A percentile compares a stretch with the other conserved stretches of the same genome.
These are phyloP conservation scores for Psilocybe subaeruginosa DNA, from an alignment of 768 basidiomycete genomes.

Conservation along the genomic window DNA sequence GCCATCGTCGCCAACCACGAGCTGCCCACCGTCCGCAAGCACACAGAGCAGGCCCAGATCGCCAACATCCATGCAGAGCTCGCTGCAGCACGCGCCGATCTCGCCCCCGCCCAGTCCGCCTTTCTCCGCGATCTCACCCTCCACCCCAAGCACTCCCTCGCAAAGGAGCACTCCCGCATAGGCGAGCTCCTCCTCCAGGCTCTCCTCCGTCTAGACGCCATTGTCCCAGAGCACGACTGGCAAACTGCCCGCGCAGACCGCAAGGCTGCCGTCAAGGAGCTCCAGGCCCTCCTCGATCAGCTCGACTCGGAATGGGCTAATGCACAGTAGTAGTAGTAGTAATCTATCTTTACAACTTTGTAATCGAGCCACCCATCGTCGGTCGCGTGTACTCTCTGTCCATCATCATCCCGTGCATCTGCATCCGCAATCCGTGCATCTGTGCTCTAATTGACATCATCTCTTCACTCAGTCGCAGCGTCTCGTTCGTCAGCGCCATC, in stretches of 20 bases:
- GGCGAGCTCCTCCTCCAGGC: constrained; percentile 85
- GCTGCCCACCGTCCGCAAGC: constrained; percentile 26
- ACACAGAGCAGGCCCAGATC: constrained; percentile 56
- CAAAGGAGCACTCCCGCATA: constrained; percentile 57
- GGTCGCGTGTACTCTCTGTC: constrained; percentile 53
- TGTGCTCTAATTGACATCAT: constrained; percentile 67
- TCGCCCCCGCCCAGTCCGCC: constrained; percentile 18
- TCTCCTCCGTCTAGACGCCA: constrained; percentile 85
- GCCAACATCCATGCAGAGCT: constrained; percentile 59
- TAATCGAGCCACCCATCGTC: constrained; percentile 26
- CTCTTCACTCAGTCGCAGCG: constrained; percentile 73
- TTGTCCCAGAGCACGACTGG: constrained; percentile 77
- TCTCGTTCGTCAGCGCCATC: constrained; percentile 71
- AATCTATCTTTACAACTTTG: constrained; percentile 28
- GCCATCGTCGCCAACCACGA: constrained; percentile 53
- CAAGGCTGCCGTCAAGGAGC: constrained; percentile 85
- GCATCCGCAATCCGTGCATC: constrained; percentile 79
- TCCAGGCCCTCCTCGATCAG: constrained; percentile 81
- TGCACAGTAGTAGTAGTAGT: constrained; percentile 9
- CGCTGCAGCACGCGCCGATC: constrained; percentile 44
- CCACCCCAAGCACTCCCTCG: constrained; percentile 15
- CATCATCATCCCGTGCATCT: constrained; percentile 82
- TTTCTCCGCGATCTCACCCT: constrained; percentile 24
- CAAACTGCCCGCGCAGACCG: constrained; percentile 75
- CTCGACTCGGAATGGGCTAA: constrained; percentile 72